Base-by-base conservation (phyloP, 805 yeast species). In the Hanseniaspora lachancei region DNA sequence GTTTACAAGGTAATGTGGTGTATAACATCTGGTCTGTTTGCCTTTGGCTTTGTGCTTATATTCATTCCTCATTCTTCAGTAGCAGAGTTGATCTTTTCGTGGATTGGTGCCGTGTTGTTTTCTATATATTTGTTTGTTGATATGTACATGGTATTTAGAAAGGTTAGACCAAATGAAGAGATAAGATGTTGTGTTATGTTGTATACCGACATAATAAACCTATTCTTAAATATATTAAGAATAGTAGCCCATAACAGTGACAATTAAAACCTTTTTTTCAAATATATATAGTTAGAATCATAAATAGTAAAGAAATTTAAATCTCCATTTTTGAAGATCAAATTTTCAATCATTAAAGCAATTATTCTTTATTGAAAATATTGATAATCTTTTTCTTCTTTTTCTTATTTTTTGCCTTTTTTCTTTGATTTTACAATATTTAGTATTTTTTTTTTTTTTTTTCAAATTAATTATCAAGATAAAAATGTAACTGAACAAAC, bases 191-290 rank as follows among this genome's bases (percentile, higher is more conserved):
- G 91, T 16, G 80, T 89, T 64, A 71, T 79, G 61, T 74, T 89
- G 59, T 88, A 89, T 67, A 75, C 88, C 73, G 96, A 88, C 66
- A 78, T 87, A 48, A 73, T 89, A 69, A 88, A 88, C 69, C 74
- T 88, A 69, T 89, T 88, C 72, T 66, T 88, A 60, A 80, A 79
- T 68, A 81, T 89, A 58, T 75, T 88, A 65, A 74, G 95, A 59
- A 76, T 87, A 42, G 70, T 86, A 61, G 70, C 74, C 10, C 62
- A 60, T 57, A 60, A 61, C 55, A 60, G 58, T 44, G 58, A 61
- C 47, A 66, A 66, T 47, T 49, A 18, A 27, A 12, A 12, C 15
- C 35, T 12, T 10, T 32, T 32, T 32, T 32, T 12, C 5, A 27
- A 27, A 6, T 27, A 27, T 27, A 27, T 27, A 27, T 27, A 27